Evolutionary conservation across 768 basidiomycete species (phyloP).

Genomic region (Pleurotus giganteus): DNA sequence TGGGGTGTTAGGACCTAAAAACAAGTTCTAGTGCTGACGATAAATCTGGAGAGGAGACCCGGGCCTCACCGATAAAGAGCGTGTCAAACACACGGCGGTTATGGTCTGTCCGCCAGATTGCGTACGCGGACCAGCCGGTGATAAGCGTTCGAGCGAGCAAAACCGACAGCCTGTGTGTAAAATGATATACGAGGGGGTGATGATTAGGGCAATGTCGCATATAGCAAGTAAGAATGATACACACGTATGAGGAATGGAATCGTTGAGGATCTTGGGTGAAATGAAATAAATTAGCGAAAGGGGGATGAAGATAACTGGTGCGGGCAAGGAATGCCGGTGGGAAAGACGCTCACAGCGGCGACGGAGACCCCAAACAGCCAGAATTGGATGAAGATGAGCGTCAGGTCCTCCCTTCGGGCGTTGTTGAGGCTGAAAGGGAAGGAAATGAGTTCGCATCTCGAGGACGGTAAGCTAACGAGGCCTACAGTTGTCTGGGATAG

Average conservation of each 20-base stretch:
- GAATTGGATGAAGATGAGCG: slow-evolving; percentile 47
- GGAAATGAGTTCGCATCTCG: background rate
- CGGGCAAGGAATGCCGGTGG: background rate
- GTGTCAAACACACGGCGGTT: slow-evolving; percentile 31
- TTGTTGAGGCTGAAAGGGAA: slow-evolving; percentile 34
- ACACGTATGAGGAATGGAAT: slow-evolving; percentile 56
- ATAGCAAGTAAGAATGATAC: slow-evolving; percentile 12
- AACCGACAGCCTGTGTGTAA: slow-evolving; percentile 39
- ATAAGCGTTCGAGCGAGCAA: slow-evolving; percentile 43
- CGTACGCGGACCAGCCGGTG: slow-evolving; percentile 50
- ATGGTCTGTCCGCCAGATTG: slow-evolving; percentile 43
- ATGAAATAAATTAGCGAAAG: background rate
- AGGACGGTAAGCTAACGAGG: background rate
- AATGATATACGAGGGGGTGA: background rate
- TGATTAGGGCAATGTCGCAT: background rate
- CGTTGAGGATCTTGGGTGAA: slow-evolving; percentile 32
- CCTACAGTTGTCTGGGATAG: slow-evolving; percentile 45
- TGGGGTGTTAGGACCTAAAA: slow-evolving; percentile 30
- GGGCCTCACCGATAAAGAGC: slow-evolving; percentile 31
- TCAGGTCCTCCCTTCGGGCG: slow-evolving; percentile 44
- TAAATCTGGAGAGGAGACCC: too few species aligned
- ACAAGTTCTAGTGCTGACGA: background rate
- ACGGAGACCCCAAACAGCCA: slow-evolving; percentile 54
- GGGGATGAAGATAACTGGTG: background rate
- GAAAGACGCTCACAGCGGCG: slow-evolving; percentile 25